Base-by-base conservation (phyloP, 768 basidiomycete species). In the Kwoniella europaea region DNA sequence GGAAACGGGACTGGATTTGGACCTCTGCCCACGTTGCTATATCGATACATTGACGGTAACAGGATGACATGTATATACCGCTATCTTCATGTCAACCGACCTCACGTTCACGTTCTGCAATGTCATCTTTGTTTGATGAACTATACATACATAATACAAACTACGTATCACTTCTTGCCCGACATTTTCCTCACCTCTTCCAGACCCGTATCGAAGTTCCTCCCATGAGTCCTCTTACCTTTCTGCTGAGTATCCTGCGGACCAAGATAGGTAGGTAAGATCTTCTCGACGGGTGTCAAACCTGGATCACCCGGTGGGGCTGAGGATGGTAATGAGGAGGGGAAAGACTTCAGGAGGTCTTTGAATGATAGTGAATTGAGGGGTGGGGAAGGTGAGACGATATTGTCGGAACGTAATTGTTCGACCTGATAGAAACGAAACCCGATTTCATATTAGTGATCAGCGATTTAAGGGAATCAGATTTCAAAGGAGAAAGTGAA, bases 361-460 rank as follows among this genome's bases (percentile, higher is more conserved):
- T 69, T 72, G 66, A 86, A 85, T 16, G 80, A 74, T 10, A 75
- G 22, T 13, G 75, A 65, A 55, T 72, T 60, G n/a, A 83, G 42
- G 67, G 79, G 79, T 29, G 80, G 75, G 20, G 67, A 68, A 22
- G 74, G 74, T 5, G 78, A 75, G 58, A 83, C 84, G 54, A 80
- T 79, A 66, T 91, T 91, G 76, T 91, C 89, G 16, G 76, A 79
- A 68, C 87, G 86, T 24, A 91, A 84, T 79, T 91, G 91, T 68
- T 87, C 85, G 52, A 91, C 85, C 90, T 91, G 35, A 35, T 35
- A 35, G 35, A 35, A 35, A 35, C 35, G 35, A 35, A 7, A 35
- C 35, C 35, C 35, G 35, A 35, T 35, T 35, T 35, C 35, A 9
- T 27, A 44, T 9, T 35, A 64, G n/a, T 9, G 61, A 16, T 63